These are phyloP conservation scores for Tetrahymena elliotti DNA, from an alignment of 73 alveolate species.

Conservation along the genomic window DNA sequence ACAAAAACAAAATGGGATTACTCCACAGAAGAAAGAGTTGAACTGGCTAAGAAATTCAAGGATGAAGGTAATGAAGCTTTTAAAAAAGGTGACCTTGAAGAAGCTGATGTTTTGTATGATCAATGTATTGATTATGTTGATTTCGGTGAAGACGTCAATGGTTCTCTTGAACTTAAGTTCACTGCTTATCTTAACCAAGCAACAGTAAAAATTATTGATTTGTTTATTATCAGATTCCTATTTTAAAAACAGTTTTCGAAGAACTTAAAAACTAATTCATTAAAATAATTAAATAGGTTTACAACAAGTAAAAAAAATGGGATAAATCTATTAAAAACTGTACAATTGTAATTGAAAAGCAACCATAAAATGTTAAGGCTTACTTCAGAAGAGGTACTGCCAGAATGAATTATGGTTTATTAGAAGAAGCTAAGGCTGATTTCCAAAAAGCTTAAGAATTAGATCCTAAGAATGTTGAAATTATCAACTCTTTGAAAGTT, in stretches of 20 bases:
- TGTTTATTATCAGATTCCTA: slow-evolving; percentile 20
- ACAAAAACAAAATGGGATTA: slow-evolving; percentile 74
- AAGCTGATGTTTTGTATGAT: slow-evolving; percentile 57
- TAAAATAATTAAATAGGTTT: slow-evolving; percentile 3
- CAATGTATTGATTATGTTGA: slow-evolving; percentile 5
- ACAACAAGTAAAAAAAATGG: slow-evolving; percentile 47
- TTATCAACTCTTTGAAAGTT: slow-evolving; percentile 50
- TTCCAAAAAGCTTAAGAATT: slow-evolving; percentile 56
- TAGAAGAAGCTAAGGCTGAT: slow-evolving; percentile 60
- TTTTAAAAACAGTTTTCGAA: background rate
- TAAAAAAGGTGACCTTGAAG: slow-evolving; percentile 55
- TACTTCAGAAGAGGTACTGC: slow-evolving; percentile 64
- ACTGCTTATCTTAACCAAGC: slow-evolving; percentile 20
- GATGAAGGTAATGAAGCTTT: slow-evolving; percentile 80
- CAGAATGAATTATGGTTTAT: slow-evolving; percentile 28
- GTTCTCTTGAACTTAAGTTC: slow-evolving; percentile 19
- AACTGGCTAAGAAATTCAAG: slow-evolving; percentile 65
- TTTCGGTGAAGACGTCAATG: slow-evolving; percentile 22
- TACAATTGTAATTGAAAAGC: slow-evolving; percentile 54
- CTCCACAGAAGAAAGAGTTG: slow-evolving; percentile 73
- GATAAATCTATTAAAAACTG: slow-evolving; percentile 46
- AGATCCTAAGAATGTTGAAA: slow-evolving; percentile 57
- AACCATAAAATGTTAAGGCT: slow-evolving; percentile 58
- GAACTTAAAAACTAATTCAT: background rate
- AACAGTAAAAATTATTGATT: slow-evolving; percentile 21